Base-by-base conservation (phyloP, 2,329 filamentous ascomycete species). In the Aspergillus novoparasiticus region DNA sequence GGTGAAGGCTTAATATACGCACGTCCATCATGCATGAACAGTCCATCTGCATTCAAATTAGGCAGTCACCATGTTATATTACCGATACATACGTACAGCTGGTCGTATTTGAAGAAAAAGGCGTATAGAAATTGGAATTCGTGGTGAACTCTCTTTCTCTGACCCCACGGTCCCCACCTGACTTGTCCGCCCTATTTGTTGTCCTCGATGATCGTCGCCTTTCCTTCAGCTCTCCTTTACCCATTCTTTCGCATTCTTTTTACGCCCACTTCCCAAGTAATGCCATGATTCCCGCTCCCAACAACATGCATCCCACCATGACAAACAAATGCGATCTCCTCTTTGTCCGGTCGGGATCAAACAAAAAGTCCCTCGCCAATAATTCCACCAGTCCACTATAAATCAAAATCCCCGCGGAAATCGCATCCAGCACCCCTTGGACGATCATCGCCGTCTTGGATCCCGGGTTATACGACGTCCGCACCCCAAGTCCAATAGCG, bases 371-470 rank as follows among this genome's bases (percentile, higher is more conserved):
- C 4, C 81, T 68, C 1, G 82, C 83, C 65, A 85, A 64, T 62
- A 85, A 62, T 71, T 85, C 82, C 12, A 85, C 82, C 57, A 84
- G 64, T 1, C 81, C 82, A 6, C 82, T 84, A 63, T 84, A 85
- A 23, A 84, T 78, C 64, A 84, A 65, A 39, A 84, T 83, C 3
- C 83, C 83, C 1, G 83, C 82, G 0, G 80, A 82, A 51, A 81
- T 77, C 0, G 81, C 75, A 67, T 84, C 80, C 14, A 85, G 67
- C 4, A 84, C 75, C 16, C 83, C 82, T 6, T 76, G 78, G 1
- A 84, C 77, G 3, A 83, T 75, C 39, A 78, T 78, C 5, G 82
- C 79, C 1, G 75, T 81, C 59, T 75, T 79, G 0, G 76, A 79
- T 1, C 73, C 78, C 0, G 77, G 71, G 63, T 82, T 74, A 60